Conservation (phyloP, 768 basidiomycete genomes). For the Mycena crocata region DNA sequence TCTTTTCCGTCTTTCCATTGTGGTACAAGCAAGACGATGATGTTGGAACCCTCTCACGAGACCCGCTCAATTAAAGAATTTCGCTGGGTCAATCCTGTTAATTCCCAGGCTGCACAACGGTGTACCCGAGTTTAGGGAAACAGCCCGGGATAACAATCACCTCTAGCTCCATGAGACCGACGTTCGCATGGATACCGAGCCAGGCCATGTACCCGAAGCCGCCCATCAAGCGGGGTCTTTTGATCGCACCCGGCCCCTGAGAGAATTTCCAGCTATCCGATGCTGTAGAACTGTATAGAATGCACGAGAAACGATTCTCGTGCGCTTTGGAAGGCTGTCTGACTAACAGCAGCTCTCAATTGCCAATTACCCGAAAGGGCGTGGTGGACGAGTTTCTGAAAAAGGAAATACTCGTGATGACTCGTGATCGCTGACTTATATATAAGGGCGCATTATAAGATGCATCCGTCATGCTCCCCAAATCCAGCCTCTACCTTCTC, state of each 20-base stretch:
- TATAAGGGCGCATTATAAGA: slow-evolving; percentile 1
- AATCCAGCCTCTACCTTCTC: slow-evolving; percentile 48
- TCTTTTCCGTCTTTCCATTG: too few species aligned
- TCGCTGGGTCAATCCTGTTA: too few species aligned
- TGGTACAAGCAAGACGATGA: too few species aligned
- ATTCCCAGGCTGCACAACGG: too few species aligned
- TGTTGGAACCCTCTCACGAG: too few species aligned
- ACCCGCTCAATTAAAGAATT: too few species aligned
- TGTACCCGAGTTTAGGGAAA: too few species aligned
- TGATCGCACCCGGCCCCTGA: too few species aligned
- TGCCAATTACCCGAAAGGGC: slow-evolving; percentile 14
- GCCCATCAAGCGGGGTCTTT: too few species aligned
- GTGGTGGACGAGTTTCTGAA: slow-evolving; percentile 23
- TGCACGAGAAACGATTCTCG: background rate
- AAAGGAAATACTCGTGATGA: slow-evolving; percentile 31
- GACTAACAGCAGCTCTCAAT: background rate
- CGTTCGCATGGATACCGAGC: background rate
- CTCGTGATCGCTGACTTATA: slow-evolving; percentile 15
- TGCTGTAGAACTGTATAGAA: background rate
- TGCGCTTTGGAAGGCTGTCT: background rate
- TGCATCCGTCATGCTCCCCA: slow-evolving; percentile 50
- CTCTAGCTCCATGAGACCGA: too few species aligned
- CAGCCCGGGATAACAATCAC: too few species aligned
- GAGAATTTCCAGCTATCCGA: background rate
- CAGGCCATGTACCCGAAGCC: background rate